Percentiles rank a stretch among this genome's conserved stretches.
Evolutionary conservation across 164 flowering plant genomes (phyloP).

Genomic region (Tetracentron sinense): DNA sequence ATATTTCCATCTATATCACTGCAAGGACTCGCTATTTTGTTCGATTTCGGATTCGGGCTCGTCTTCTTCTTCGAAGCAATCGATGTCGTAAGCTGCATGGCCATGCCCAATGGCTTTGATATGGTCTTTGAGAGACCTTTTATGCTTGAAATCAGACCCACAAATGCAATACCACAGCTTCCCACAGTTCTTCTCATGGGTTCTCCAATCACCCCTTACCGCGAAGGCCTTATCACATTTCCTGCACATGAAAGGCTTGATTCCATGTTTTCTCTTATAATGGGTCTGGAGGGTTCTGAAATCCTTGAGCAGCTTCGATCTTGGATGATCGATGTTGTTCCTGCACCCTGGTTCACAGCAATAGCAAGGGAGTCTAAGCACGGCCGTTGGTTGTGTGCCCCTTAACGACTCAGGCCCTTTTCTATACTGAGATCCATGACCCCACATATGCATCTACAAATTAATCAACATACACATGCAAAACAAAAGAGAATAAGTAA

Average conservation of each 20-base stretch:
- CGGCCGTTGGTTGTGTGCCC: conserved; percentile 81
- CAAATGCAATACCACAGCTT: conserved; percentile 92
- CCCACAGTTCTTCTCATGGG: conserved; percentile 94
- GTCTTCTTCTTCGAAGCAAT: conserved; percentile 62
- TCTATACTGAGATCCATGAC: conserved; percentile 89
- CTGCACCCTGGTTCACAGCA: conserved; percentile 82
- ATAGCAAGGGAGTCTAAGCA: conserved; percentile 86
- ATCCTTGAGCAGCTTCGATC: conserved; percentile 75
- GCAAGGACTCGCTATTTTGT: conserved; percentile 27
- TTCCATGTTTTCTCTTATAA: conserved; percentile 89
- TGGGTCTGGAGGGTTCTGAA: conserved; percentile 89
- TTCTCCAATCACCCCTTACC: conserved; percentile 86
- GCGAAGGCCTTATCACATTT: conserved; percentile 88
- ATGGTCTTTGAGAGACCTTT: conserved; percentile 83
- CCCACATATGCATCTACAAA: conserved; percentile 94
- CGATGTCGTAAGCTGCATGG: conserved; percentile 69
- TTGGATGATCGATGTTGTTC: conserved; percentile 65
- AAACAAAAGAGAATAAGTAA: not conserved
- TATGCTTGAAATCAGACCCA: conserved; percentile 93
- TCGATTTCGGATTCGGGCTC: conserved; percentile 80
- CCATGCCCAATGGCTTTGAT: conserved; percentile 76
- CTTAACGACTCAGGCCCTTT: conserved; percentile 83
- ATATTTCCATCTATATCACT: conserved; percentile 13
- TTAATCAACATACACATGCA: not conserved
- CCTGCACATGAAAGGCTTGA: conserved; percentile 80